Evolutionary conservation across 306 rosid species (phyloP), one percentile per base, ranked within the genome.

Genomic region (Sicyos baderoa): DNA sequence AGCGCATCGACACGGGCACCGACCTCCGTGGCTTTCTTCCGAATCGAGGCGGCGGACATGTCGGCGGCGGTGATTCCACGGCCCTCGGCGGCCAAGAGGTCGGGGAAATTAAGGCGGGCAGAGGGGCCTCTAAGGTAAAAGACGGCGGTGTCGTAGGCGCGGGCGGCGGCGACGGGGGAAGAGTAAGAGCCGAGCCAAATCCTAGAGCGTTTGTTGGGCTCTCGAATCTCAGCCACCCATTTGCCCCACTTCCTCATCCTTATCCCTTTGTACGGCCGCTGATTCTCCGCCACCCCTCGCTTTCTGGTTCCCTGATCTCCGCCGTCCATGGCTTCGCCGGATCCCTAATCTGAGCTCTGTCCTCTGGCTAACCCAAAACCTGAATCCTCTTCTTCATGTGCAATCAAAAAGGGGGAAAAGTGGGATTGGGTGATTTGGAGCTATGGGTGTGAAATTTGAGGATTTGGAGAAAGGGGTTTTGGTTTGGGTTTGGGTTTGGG

Each of bases 161-260:
- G 54, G 0, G 99, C 99, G 27, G 99, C 99, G 45, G 99, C 99
- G 5, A 94, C 80, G 0, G 99, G 91, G 0, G 99, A 88, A 10
- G 97, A 86, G 80, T 94, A 94, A 0, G 99, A 94, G 58, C 99
- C 99, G 14, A 94, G 87, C 99, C 99, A 94, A 80, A 94, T 90
- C 81, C 99, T 52, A 0, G 99, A 94, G 10, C 99, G 97, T 77
- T 94, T 94, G 66, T 88, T 94, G 17, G 99, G 99, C 65, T 94
- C 99, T 27, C 99, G 76, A 80, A 94, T 94, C 85, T 94, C 99
- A 29, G 97, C 99, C 58, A 94, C 99, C 99, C 99, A 94, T 77
- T 94, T 94, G 0, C 99, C 99, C 99, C 99, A 94, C 91, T 94
- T 94, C 60, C 99, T 84, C 99, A 94, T 94, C 86, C 99, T 78